phyloP scores from a whole-genome alignment of 176 grass and related monocot species.

The Leersia perrieri region DNA sequence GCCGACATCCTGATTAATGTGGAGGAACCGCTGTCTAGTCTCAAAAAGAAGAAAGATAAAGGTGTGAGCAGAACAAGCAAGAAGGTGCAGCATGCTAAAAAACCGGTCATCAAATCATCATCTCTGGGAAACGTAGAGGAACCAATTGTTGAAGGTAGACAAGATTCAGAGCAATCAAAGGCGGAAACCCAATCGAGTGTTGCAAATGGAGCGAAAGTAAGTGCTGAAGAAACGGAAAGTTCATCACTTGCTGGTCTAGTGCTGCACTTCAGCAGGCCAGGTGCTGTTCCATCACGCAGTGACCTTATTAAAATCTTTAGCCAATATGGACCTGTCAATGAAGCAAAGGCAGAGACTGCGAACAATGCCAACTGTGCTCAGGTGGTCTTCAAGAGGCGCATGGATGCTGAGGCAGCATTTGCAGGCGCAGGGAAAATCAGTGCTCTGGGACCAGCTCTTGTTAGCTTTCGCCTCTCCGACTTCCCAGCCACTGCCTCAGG shows the following conservation, averaged over 20 bases:
- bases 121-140: constrained; percentile 1
- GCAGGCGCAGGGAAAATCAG: constrained; percentile 55
- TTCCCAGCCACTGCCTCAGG: constrained; percentile 35
- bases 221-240: constrained; percentile 40
- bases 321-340: constrained; percentile 61
- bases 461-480: constrained; percentile 59
- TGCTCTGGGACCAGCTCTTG: constrained; percentile 44
- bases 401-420: constrained; percentile 64
- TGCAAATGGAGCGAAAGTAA: constrained; percentile 23
- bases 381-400: constrained; percentile 63
- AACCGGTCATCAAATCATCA: not conserved
- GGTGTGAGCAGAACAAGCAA: constrained; percentile 35
- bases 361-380: constrained; percentile 39
- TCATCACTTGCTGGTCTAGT: constrained; percentile 38
- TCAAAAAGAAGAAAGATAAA: constrained; percentile 50
- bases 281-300: constrained; percentile 40
- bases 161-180: constrained; percentile 6
- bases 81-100: constrained; percentile 21
- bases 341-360: constrained; percentile 46
- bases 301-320: constrained; percentile 70
- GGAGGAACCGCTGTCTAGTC: constrained; percentile 45
- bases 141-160: constrained; percentile 26
- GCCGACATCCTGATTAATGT: constrained; percentile 60
- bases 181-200: not conserved
- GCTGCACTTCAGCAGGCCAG: constrained; percentile 49